Conservation (phyloP, 2,329 filamentous ascomycete species). For the Alternaria conjuncta region DNA sequence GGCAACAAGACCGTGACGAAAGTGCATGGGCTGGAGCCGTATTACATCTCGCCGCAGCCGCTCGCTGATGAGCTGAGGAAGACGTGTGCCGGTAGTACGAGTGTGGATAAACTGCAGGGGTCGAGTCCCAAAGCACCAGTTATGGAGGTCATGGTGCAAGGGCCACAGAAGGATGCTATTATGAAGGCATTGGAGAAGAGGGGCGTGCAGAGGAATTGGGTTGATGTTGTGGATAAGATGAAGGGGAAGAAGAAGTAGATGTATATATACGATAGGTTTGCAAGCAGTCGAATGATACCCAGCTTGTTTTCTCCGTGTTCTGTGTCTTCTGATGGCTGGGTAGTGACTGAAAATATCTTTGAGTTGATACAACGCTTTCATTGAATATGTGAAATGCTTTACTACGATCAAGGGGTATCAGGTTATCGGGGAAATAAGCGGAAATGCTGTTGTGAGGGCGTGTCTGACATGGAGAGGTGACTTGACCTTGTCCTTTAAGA, state of each 20-base stretch:
- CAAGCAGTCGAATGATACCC: constrained; percentile 14
- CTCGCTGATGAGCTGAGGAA: constrained; percentile 71
- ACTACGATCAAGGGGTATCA: not conserved
- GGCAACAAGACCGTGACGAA: constrained; percentile 72
- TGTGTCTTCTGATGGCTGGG: not conserved
- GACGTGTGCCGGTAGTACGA: constrained; percentile 71
- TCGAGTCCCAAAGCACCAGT: constrained; percentile 66
- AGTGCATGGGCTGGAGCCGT: constrained; percentile 66
- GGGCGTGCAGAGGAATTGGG: constrained; percentile 65
- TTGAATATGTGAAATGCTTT: not conserved
- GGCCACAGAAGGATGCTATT: constrained; percentile 68
- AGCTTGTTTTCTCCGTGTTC: not conserved
- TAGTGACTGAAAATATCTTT: not conserved
- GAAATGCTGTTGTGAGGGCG: not conserved
- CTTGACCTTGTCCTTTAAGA: not conserved
- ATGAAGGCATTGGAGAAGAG: constrained; percentile 65
- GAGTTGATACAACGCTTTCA: rapidly evolving
- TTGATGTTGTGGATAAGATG: constrained; percentile 71
- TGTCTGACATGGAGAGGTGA: not conserved
- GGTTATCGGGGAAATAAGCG: not conserved
- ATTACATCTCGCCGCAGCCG: constrained; percentile 64
- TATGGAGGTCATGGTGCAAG: constrained; percentile 72
- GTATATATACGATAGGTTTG: not conserved
- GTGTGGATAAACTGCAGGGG: constrained; percentile 66
- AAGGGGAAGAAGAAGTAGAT: constrained; percentile 65